These are phyloP conservation scores for Brassica carinata DNA, from an alignment of 345 rosid genomes.

Conservation along the genomic window DNA sequence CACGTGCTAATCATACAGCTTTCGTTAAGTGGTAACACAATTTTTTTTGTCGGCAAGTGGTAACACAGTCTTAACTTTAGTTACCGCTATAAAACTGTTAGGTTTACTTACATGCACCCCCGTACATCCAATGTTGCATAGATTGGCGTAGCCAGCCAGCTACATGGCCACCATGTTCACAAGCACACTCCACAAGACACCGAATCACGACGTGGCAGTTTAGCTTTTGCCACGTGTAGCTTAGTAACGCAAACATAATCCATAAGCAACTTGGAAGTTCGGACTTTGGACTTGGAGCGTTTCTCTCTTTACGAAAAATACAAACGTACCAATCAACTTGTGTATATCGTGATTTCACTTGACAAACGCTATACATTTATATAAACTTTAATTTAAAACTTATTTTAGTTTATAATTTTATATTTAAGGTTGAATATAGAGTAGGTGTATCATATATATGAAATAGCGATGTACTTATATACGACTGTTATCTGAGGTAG, in stretches of 20 bases:
- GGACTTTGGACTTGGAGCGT: slow-evolving; percentile 19
- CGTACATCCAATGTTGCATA: not conserved
- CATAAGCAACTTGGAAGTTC: not conserved
- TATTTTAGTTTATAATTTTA: no score
- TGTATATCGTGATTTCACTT: not conserved
- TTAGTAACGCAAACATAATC: not conserved
- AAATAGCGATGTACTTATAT: not conserved
- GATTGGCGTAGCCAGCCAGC: slow-evolving; percentile 1
- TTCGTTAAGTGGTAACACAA: not conserved
- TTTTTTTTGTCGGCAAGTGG: no score
- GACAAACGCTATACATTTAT: not conserved
- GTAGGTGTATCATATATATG: not conserved
- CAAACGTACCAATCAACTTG: slow-evolving; percentile 26
- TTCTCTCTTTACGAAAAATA: slow-evolving; percentile 12
- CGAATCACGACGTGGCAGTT: not conserved
- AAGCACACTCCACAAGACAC: slow-evolving; percentile 17
- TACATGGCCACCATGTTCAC: slow-evolving; percentile 8
- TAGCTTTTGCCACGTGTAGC: not conserved
- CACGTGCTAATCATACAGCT: not conserved
- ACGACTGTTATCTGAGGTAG: not conserved
- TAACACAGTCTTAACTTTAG: not conserved
- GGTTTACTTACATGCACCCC: not conserved
- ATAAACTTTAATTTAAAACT: no score
- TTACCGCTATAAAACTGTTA: not conserved
- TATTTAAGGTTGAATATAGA: not conserved